These are phyloP conservation scores for Curvularia verruculosa DNA, from an alignment of 2,329 filamentous ascomycete species.

Conservation along the genomic window DNA sequence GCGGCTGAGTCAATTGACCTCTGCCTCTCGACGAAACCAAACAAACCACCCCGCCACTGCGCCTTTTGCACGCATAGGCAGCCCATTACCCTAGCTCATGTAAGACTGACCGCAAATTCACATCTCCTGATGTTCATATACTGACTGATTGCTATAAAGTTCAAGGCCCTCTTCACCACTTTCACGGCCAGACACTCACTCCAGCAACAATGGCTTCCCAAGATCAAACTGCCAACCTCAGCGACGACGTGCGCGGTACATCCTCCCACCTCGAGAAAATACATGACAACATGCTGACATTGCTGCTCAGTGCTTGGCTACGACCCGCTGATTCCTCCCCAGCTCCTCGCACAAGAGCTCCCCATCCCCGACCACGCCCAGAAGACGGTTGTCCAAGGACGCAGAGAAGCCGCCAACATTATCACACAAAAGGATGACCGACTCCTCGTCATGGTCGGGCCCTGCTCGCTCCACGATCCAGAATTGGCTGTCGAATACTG, in stretches of 20 bases:
- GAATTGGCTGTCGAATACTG: conserved; percentile 87
- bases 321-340: conserved; percentile 89
- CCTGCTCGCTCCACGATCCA: conserved; percentile 97
- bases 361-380: conserved; percentile 67
- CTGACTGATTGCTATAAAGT: conserved; percentile 21
- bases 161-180: conserved; percentile 19
- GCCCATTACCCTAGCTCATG: neutral
- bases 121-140: neutral
- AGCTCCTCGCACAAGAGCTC: conserved; percentile 84
- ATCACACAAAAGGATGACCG: conserved; percentile 82
- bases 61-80: no score
- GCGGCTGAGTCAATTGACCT: neutral
- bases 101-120: conserved; percentile 15
- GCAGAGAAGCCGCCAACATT: conserved; percentile 72
- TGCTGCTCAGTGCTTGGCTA: conserved; percentile 77
- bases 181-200: conserved; percentile 18
- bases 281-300: conserved; percentile 28
- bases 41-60: conserved; percentile 10
- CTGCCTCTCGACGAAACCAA: conserved; percentile 6
- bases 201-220: conserved; percentile 38
- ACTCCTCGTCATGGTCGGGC: conserved; percentile 91
- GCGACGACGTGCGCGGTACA: conserved; percentile 61
- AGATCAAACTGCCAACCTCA: conserved; percentile 39
- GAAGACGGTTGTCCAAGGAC: conserved; percentile 73
- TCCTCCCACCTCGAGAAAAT: neutral